Base-by-base conservation (phyloP, 208 protist genomes). In the Wallacemonas collosoma region DNA sequence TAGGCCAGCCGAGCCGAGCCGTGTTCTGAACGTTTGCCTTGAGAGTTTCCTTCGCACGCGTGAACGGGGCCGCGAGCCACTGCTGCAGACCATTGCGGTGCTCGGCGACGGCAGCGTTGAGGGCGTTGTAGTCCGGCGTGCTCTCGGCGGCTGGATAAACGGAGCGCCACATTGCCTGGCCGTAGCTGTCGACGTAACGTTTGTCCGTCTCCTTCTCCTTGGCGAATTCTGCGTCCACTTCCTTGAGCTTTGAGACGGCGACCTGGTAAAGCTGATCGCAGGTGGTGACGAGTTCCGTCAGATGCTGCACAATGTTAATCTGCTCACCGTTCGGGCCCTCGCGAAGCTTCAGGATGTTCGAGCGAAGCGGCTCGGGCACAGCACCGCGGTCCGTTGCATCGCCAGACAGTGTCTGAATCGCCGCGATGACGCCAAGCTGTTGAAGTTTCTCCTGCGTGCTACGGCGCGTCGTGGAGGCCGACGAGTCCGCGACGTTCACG, bases 111-210 rank as follows among this genome's bases (percentile, higher is more conserved):
- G 88, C 80, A 14, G 78, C 78, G 9, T 56, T 63, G 71, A 95
- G 79, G 56, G 77, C 78, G 69, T 78, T 51, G 77, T 89, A 88
- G 50, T 91, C 85, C 2, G 81, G 76, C 2, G 86, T 87, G 53
- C 84, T 74, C 71, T 79, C 73, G 5, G 75, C 62, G 3, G 71
- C 75, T 4, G 76, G 86, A 61, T 71, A 82, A 56, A 83, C 76
- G 15, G 72, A 68, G 15, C 84, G 86, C 89, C 92, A 94, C 81
- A 94, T 95, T 48, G 83, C 77, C 60, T 91, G 86, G 15, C 92
- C 91, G 68, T 96, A 96, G 40, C 79, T 68, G 39, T 85, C 70
- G 1, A 82, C 12, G 66, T 88, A 93, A 17, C 58, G 72, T 41
- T 43, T 75, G 67, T 94, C 87, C 43, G 63, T 64, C 65, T 79